Base-by-base conservation (phyloP, 2,329 filamentous ascomycete genomes). In the Botrytis tulipae region DNA sequence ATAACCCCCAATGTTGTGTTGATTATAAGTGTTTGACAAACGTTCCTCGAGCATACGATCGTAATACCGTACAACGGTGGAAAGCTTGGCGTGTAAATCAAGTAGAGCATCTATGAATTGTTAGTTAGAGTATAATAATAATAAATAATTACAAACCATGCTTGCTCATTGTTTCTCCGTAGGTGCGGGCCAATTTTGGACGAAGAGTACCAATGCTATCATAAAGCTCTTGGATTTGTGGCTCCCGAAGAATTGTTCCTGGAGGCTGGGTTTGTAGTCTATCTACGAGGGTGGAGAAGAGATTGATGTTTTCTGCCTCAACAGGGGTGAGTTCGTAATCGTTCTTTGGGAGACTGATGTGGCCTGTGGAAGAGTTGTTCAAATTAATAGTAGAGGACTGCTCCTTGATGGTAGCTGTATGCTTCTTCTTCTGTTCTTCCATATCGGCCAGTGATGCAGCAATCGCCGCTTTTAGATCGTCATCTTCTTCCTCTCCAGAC, bases 141-240 rank as follows among this genome's bases (percentile, higher is more conserved):
- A 18, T 5, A 18, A 18, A 42, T 32, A 40, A 16, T 35, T 10
- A 83, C 89, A 81, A 85, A 93, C 93, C 95, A 82, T 98, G 96
- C 83, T 99, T 99, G 88, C 96, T 98, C 96, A 99, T 98, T 0
- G 96, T 98, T 84, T 99, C 96, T 72, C 96, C 96, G 81, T 98
- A 98, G 0, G 95, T 98, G 73, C 96, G 89, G 7, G 96, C 96
- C 72, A 99, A 86, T 82, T 99, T 99, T 1, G 96, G 96, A 68
- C 96, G 89, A 76, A 99, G 85, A 25, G 94, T 88, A n/a, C 95
- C 94, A 78, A 99, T 98, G 79, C 95, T 97, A 80, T 98, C 96
- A 81, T 99, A 99, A 7, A 99, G 86, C 83, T 99, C 96, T 82
- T 99, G 96, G 69, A 99, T 98, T 81, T 98, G 96, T 2, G 96